Evolutionary conservation across 2,329 filamentous ascomycete genomes (phyloP).

Genomic region (Trichothecium roseum): DNA sequence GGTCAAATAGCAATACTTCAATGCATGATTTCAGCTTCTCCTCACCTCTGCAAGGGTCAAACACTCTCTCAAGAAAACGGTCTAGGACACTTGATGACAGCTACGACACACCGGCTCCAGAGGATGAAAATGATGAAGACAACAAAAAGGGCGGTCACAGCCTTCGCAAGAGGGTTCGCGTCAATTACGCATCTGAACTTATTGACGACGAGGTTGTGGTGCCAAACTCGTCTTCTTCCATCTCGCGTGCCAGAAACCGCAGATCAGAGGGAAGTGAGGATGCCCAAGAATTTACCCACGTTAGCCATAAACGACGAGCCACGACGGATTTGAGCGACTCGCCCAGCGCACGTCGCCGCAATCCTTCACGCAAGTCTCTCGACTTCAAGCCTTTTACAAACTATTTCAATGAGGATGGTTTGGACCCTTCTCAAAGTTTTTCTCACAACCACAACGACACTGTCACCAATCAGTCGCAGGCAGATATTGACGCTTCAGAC

Average conservation of each 20-base stretch:
- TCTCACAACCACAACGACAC: too few species aligned
- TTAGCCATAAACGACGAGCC: conserved; percentile 23
- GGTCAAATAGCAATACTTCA: too few species aligned
- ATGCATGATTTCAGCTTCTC: too few species aligned
- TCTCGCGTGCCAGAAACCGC: conserved; percentile 23
- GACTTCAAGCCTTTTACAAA: conserved; percentile 18
- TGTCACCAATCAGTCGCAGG: conserved; percentile 2
- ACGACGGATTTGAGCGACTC: conserved; percentile 24
- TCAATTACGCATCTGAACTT: conserved; percentile 47
- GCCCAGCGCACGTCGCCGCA: conserved; percentile 26
- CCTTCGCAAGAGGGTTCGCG: conserved; percentile 42
- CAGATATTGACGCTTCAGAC: conserved; percentile 3
- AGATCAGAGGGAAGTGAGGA: conserved; percentile 23
- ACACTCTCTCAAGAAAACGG: too few species aligned
- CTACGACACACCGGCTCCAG: too few species aligned
- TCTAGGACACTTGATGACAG: too few species aligned
- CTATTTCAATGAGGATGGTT: conserved; percentile 14
- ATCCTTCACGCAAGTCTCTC: conserved; percentile 26
- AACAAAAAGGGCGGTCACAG: conserved; percentile 49
- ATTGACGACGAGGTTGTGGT: conserved; percentile 35
- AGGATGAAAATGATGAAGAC: conserved; percentile 15
- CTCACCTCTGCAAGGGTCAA: too few species aligned
- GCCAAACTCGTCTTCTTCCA: conserved; percentile 21
- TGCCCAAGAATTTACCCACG: conserved; percentile 18
- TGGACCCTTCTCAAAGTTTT: conserved; percentile 10